Conservation (phyloP, 2,329 filamentous ascomycete species). For the Geosmithia putterillii region DNA sequence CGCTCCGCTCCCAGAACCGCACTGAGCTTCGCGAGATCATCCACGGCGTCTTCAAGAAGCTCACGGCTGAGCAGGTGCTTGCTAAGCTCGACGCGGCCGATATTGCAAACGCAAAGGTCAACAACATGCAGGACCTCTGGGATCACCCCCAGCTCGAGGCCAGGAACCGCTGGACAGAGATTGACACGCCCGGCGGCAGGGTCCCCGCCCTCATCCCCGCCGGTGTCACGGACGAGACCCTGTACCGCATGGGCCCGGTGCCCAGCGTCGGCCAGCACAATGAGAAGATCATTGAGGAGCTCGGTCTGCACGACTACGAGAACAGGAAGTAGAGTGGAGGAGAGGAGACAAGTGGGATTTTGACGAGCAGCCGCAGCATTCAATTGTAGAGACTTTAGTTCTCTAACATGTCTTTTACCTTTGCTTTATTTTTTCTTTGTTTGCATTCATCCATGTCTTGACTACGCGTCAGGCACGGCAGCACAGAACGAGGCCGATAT, state of each 20-base stretch:
- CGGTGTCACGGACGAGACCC: neutral
- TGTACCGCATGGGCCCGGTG: slow-evolving; percentile 1
- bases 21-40: slow-evolving; percentile 32
- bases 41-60: slow-evolving; percentile 21
- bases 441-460: neutral
- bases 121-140: slow-evolving; percentile 42
- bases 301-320: neutral
- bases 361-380: too few relatives aligned
- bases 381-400: too few relatives aligned
- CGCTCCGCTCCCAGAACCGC: slow-evolving; percentile 30
- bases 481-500: neutral
- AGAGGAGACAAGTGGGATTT: too few relatives aligned
- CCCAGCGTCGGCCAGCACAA: slow-evolving; percentile 3
- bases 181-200: slow-evolving; percentile 30
- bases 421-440: neutral
- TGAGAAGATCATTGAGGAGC: slow-evolving; percentile 1
- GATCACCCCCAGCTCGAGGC: slow-evolving; percentile 38
- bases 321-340: neutral
- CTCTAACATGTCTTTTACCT: too few relatives aligned
- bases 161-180: slow-evolving; percentile 35
- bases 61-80: slow-evolving; percentile 26
- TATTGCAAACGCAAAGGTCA: slow-evolving; percentile 43
- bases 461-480: neutral
- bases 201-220: slow-evolving; percentile 34
- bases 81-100: slow-evolving; percentile 29